Evolutionary conservation across 768 basidiomycete species (phyloP).

Genomic region (Trichaptum fuscoviolaceum): DNA sequence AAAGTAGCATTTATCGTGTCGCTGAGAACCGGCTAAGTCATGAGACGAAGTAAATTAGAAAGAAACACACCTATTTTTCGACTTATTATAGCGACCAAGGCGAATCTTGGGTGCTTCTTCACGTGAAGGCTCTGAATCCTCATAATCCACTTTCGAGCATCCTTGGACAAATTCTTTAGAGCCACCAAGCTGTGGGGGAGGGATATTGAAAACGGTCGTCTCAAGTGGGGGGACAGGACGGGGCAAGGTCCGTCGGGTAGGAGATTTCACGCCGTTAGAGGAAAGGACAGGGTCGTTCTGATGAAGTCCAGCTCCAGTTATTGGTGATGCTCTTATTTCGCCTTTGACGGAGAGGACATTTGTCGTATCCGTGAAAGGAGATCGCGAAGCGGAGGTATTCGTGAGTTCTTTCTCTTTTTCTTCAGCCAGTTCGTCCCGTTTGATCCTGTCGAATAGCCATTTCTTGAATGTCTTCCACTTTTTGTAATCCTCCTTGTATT

Average conservation of each 20-base stretch:
- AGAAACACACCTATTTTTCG: constrained; percentile 22
- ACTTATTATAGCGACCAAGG: neutral
- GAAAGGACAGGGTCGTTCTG: neutral
- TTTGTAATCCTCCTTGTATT: constrained; percentile 48
- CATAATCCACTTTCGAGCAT: neutral
- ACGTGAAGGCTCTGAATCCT: neutral
- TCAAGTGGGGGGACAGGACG: neutral
- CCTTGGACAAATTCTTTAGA: neutral
- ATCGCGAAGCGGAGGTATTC: neutral
- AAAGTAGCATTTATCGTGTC: constrained; percentile 59
- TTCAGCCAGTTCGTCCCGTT: constrained; percentile 19
- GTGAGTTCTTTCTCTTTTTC: constrained; percentile 11
- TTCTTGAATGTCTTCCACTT: constrained; percentile 43
- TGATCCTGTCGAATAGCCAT: constrained; percentile 33
- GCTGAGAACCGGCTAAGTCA: constrained; percentile 20
- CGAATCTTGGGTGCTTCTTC: neutral
- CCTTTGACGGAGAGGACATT: neutral
- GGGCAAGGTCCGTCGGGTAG: neutral
- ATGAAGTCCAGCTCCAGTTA: neutral
- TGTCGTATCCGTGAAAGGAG: neutral
- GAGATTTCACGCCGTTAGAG: neutral
- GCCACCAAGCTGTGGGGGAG: neutral
- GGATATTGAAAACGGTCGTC: neutral
- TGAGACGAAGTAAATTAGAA: neutral
- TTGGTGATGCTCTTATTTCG: neutral